Evolutionary conservation across 1,139 yeast genomes (phyloP).

Genomic region (Debaryomyces subglobosus): DNA sequence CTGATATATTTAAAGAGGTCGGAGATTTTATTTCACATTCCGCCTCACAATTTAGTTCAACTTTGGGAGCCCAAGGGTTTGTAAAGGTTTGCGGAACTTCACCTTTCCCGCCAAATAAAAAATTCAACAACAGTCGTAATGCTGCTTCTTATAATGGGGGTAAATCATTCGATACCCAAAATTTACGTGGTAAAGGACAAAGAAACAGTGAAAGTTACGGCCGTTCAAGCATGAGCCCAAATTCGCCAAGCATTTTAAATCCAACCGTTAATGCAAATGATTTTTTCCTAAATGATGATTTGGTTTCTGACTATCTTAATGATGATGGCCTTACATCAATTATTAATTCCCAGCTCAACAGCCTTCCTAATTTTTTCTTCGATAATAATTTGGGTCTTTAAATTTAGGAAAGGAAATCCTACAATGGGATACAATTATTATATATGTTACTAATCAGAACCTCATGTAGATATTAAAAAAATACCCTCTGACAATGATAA

Average conservation of each 20-base stretch:
- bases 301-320: constrained; percentile 17
- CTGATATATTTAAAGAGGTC: constrained; percentile 19
- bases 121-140: background rate
- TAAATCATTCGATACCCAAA: background rate
- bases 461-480: background rate
- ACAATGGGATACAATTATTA: no score
- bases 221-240: constrained; percentile 15
- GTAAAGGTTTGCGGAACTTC: constrained; percentile 18
- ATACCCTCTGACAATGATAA: background rate
- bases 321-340: constrained; percentile 24
- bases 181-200: background rate
- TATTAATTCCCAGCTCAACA: constrained; percentile 20
- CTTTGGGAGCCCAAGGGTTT: constrained; percentile 13
- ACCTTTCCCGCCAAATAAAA: constrained; percentile 13
- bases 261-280: constrained; percentile 13
- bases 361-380: constrained; percentile 43
- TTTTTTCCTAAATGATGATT: constrained; percentile 11
- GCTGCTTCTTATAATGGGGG: background rate
- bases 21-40: background rate
- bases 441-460: background rate
- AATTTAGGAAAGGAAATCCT: background rate
- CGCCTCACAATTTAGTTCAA: background rate
- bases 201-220: background rate
- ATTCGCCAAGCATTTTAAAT: constrained; percentile 29
- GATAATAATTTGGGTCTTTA: constrained; percentile 38